Percentiles rank a stretch among this genome's conserved stretches.
Conservation (phyloP, 2,329 filamentous ascomycete genomes). For the Cladosporium cucumerinum region DNA sequence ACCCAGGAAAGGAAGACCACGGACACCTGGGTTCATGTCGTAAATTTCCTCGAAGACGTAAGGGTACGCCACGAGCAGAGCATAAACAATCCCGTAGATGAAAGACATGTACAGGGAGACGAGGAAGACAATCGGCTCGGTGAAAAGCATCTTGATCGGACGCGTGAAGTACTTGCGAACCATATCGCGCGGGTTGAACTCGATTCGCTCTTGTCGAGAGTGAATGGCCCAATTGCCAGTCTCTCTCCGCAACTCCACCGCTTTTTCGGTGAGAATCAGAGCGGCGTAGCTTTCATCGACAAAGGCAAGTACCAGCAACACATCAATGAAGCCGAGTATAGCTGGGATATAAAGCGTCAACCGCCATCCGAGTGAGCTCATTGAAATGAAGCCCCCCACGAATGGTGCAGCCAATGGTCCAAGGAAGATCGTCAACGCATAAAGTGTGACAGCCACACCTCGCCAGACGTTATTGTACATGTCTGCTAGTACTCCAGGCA, state of each 20-base stretch:
- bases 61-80: slow-evolving; percentile 45
- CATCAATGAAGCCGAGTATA: slow-evolving; percentile 45
- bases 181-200: slow-evolving; percentile 31
- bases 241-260: slow-evolving; percentile 14
- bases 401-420: slow-evolving; percentile 25
- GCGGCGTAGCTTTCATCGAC: slow-evolving; percentile 52
- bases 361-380: slow-evolving; percentile 27
- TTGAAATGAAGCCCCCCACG: slow-evolving; percentile 24
- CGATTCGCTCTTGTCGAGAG: slow-evolving; percentile 14
- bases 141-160: slow-evolving; percentile 64
- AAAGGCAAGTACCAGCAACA: slow-evolving; percentile 46
- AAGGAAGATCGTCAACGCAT: slow-evolving; percentile 22
- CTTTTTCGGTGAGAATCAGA: slow-evolving; percentile 51
- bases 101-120: slow-evolving; percentile 64
- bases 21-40: slow-evolving; percentile 56
- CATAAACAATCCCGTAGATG: slow-evolving; percentile 47
- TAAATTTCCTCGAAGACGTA: slow-evolving; percentile 60
- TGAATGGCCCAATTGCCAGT: slow-evolving; percentile 17
- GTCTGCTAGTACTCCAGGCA: slow-evolving; percentile 19
- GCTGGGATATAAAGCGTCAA: slow-evolving; percentile 40
- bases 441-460: slow-evolving; percentile 23
- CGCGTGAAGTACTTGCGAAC: slow-evolving; percentile 49
- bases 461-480: slow-evolving; percentile 19
- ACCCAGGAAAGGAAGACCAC: slow-evolving; percentile 64
- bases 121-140: slow-evolving; percentile 64